These are phyloP conservation scores for Xylaria sp. DNA, from an alignment of 2,329 filamentous ascomycete genomes.

Conservation along the genomic window DNA sequence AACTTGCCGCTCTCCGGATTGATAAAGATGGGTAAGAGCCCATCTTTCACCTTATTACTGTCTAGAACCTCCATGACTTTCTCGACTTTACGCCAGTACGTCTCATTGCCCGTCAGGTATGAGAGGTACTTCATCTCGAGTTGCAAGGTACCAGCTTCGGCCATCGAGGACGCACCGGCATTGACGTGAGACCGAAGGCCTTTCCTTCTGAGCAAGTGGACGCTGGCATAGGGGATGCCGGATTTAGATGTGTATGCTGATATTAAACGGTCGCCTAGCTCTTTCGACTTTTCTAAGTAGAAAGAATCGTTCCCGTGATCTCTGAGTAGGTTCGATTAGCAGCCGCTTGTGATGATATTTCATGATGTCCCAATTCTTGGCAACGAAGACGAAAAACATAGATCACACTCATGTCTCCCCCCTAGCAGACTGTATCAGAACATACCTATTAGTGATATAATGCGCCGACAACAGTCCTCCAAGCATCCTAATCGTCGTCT, in stretches of 20 bases:
- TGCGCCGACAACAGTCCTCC: slow-evolving; percentile 86
- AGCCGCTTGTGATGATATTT: background rate
- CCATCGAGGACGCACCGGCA: slow-evolving; percentile 80
- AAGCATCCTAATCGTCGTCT: slow-evolving; percentile 94
- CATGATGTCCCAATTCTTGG: no score
- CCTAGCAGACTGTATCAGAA: background rate
- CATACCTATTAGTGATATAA: slow-evolving; percentile 62
- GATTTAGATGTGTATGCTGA: slow-evolving; percentile 80
- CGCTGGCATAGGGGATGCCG: slow-evolving; percentile 80
- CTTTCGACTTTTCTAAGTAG: slow-evolving; percentile 87
- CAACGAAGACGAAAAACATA: no score
- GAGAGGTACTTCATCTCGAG: slow-evolving; percentile 96
- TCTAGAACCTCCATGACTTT: slow-evolving; percentile 85
- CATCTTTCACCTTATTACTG: slow-evolving; percentile 67
- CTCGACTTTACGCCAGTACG: slow-evolving; percentile 86
- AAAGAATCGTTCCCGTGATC: slow-evolving; percentile 58
- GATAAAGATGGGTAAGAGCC: slow-evolving; percentile 85
- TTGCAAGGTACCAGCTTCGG: slow-evolving; percentile 83
- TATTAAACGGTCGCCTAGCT: slow-evolving; percentile 78
- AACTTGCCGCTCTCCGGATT: slow-evolving; percentile 73
- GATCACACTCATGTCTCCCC: no score
- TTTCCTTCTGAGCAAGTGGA: slow-evolving; percentile 70
- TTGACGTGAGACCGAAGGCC: slow-evolving; percentile 78
- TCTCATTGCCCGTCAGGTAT: slow-evolving; percentile 81
- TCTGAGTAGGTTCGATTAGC: background rate